A percentile compares a stretch with the other conserved stretches of the same genome.
Conservation (phyloP, 2,329 filamentous ascomycete genomes). For the Tolypocladium guangdongense region DNA sequence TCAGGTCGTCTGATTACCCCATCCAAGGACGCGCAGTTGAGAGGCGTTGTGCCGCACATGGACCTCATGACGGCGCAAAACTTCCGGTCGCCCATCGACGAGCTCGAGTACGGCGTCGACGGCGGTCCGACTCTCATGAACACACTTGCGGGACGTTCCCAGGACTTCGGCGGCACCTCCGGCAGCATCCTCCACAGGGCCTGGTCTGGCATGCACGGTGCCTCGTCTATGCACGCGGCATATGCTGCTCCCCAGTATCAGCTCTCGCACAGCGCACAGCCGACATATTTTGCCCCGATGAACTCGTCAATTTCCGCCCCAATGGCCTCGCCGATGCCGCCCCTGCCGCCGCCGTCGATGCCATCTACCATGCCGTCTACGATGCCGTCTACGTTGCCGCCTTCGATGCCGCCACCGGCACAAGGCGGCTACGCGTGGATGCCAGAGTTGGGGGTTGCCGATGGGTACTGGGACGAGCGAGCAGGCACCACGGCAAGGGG, state of each 20-base stretch:
- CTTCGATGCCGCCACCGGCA: slow-evolving; percentile 3
- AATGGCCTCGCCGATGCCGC: background rate
- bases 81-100: slow-evolving; percentile 56
- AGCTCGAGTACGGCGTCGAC: slow-evolving; percentile 31
- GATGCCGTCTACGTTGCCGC: slow-evolving; percentile 2
- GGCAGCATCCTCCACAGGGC: slow-evolving; percentile 13
- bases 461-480: background rate
- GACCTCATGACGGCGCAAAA: slow-evolving; percentile 52
- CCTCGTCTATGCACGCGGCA: background rate
- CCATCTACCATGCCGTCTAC: background rate
- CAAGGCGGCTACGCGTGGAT: slow-evolving; percentile 1
- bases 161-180: slow-evolving; percentile 4
- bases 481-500: background rate
- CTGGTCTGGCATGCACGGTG: slow-evolving; percentile 12
- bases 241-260: slow-evolving; percentile 6
- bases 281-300: background rate
- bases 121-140: slow-evolving; percentile 3
- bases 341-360: background rate
- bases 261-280: slow-evolving; percentile 1
- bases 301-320: slow-evolving; percentile 1
- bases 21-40: slow-evolving; percentile 28
- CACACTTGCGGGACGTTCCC: slow-evolving; percentile 3
- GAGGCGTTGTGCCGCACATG: slow-evolving; percentile 38
- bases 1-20: slow-evolving; percentile 48
- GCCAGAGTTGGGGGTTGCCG: background rate